These are phyloP conservation scores for Thermochaetoides thermophila DNA, from an alignment of 495 filamentous ascomycete species.

Conservation along the genomic window DNA sequence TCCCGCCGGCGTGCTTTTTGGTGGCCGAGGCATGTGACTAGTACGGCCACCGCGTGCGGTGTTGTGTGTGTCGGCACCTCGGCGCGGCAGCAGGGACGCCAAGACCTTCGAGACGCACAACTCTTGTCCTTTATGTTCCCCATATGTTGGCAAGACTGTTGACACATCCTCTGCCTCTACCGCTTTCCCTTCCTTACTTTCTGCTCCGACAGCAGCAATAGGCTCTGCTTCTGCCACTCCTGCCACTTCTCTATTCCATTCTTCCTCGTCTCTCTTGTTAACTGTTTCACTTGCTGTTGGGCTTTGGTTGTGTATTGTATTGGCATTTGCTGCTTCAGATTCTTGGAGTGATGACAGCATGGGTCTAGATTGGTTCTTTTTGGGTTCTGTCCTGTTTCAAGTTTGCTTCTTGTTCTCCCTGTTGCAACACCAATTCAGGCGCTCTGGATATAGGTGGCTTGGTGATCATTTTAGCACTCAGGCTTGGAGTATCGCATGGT, in stretches of 20 bases:
- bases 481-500: slow-evolving; percentile 2
- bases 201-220: too few species aligned
- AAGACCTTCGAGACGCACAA: too few species aligned
- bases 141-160: too few species aligned
- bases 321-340: slow-evolving; percentile 6
- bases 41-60: not conserved
- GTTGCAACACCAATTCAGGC: slow-evolving; percentile 4
- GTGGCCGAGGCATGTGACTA: slow-evolving; percentile 20
- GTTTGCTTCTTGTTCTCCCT: slow-evolving; percentile 12
- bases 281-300: slow-evolving; percentile 8
- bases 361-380: slow-evolving; percentile 11
- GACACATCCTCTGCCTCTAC: too few species aligned
- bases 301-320: slow-evolving; percentile 5
- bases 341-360: slow-evolving; percentile 3
- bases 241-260: not conserved
- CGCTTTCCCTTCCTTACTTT: slow-evolving; percentile 20
- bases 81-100: not conserved
- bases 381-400: slow-evolving; percentile 14
- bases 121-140: too few species aligned
- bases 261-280: slow-evolving; percentile 1
- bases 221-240: slow-evolving; percentile 2
- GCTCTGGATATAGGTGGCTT: not conserved
- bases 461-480: slow-evolving; percentile 1
- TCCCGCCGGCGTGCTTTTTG: slow-evolving; percentile 14
- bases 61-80: slow-evolving; percentile 3